Base-by-base conservation (phyloP, 148 eudicot genomes). In the Hydrangea macrophylla region DNA sequence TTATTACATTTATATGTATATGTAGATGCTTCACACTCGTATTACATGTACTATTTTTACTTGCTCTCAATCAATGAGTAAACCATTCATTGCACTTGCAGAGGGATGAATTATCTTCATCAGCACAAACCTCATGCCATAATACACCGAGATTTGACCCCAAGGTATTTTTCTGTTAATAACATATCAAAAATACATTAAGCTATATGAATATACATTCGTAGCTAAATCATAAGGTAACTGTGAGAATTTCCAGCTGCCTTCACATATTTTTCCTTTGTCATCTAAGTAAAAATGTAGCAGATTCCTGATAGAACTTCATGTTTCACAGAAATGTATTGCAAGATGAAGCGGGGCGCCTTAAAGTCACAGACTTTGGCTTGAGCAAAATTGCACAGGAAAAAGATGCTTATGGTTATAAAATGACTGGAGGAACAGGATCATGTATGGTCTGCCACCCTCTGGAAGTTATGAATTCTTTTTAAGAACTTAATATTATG, bases 341-440 rank as follows among this genome's bases (percentile, higher is more conserved):
- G 62, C 79, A 80, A 73, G 75, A 72, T 64, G 83, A 80, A 73
- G 76, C 79, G 17, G 79, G 79, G 59, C 83, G 62, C 64, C 79
- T 80, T 65, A 80, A 80, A 69, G 83, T 80, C 18, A 80, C 83
- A 27, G 83, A 75, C 44, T 80, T 80, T 64, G 83, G 83, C 20
- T 66, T 80, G 6, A 80, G 83, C 74, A 80, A 75, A 69, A 64
- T 75, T 40, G 74, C 79, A 59, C 79, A 75, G 37, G 74, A 73
- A 73, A 75, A 76, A 63, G 76, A 80, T 72, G 60, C 45, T 58
- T 24, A 28, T 25, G 79, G 83, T 28, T 80, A 80, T 64, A 80
- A 80, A 69, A 79, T 80, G 83, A 80, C 83, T 54, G 83, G 83
- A 31, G 77, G 83, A 60, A 80, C 83, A 9, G 83, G 83, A 75